These are phyloP conservation scores for Magnolia sinica DNA, from an alignment of 164 flowering plant species.

Conservation along the genomic window DNA sequence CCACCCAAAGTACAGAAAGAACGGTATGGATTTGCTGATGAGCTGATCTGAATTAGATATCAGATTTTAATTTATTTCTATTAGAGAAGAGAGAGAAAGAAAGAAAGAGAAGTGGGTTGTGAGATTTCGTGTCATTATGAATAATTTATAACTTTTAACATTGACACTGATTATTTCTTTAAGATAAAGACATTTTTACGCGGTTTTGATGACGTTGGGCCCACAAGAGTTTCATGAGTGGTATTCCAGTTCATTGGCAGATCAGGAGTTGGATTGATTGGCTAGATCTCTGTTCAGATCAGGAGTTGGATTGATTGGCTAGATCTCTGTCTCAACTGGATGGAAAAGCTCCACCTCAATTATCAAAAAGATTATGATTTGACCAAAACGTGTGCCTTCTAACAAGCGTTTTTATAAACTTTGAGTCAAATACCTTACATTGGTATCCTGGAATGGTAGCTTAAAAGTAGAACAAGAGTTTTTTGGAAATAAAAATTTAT, in stretches of 20 bases:
- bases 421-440: too few relatives aligned
- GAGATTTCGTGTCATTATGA: background rate
- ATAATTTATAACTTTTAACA: background rate
- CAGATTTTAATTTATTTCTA: too few relatives aligned
- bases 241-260: background rate
- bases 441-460: too few relatives aligned
- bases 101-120: background rate
- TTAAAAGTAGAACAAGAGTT: too few relatives aligned
- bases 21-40: background rate
- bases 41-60: background rate
- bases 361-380: too few relatives aligned
- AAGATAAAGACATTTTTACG: background rate
- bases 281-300: background rate
- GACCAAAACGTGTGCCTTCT: too few relatives aligned
- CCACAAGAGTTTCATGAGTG: background rate
- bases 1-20: background rate
- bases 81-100: too few relatives aligned
- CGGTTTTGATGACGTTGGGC: background rate
- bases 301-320: background rate
- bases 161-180: background rate
- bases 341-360: too few relatives aligned
- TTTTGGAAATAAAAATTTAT: too few relatives aligned
- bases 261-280: background rate
- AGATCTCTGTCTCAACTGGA: too few relatives aligned
- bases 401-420: too few relatives aligned